phyloP scores from a whole-genome alignment of 2,329 filamentous ascomycete species.

The Phoma sp. region DNA sequence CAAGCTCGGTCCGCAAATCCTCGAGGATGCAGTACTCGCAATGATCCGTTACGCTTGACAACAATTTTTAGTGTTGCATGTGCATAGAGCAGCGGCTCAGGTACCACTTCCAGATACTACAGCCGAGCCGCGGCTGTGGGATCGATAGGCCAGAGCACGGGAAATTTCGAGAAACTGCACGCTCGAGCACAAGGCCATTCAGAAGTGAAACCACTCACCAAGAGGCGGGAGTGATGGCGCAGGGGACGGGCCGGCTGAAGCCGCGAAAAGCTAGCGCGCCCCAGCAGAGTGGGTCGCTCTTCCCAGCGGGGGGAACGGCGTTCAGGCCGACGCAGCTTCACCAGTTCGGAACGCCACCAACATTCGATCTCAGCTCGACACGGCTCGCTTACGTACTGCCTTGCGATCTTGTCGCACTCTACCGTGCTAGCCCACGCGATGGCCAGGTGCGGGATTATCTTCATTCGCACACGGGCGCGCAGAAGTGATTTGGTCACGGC shows the following conservation, averaged over 20 bases:
- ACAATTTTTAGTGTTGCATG: neutral
- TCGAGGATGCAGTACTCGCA: neutral
- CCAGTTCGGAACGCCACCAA: neutral
- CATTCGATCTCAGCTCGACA: too few relatives aligned
- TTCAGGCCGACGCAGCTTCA: neutral
- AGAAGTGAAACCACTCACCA: neutral
- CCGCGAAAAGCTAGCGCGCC: neutral
- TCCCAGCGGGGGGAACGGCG: neutral
- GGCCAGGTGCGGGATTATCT: neutral
- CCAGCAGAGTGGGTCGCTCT: neutral
- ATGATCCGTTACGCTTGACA: neutral
- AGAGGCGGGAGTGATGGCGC: neutral
- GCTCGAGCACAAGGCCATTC: neutral
- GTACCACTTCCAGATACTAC: neutral
- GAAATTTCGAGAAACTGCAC: neutral
- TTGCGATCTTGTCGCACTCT: too few relatives aligned
- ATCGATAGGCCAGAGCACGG: neutral
- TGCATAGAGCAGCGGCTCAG: neutral
- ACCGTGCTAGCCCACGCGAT: too few relatives aligned
- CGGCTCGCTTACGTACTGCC: too few relatives aligned
- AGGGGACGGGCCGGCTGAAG: neutral
- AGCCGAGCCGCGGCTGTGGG: neutral
- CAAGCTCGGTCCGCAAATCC: neutral
- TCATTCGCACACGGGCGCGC: neutral
- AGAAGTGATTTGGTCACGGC: neutral